Conservation (phyloP, 2,329 filamentous ascomycete species). For the Colletotrichum ledebouriae region DNA sequence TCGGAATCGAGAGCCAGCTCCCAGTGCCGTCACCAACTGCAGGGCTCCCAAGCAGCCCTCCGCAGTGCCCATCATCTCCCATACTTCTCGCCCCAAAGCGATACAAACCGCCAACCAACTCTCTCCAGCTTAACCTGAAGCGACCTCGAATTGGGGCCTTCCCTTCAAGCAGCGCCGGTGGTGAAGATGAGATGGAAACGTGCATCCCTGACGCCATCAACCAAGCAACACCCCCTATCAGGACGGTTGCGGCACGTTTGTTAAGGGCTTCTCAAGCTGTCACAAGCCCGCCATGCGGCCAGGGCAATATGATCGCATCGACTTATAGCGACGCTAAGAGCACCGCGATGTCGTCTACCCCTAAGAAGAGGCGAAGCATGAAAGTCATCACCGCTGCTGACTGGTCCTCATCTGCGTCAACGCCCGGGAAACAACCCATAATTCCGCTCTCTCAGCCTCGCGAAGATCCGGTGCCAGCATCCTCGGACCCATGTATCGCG, state of each 20-base stretch:
- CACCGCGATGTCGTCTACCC: slow-evolving; percentile 16
- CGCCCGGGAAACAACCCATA: neutral
- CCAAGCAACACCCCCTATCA: slow-evolving; percentile 38
- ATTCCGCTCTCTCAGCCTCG: slow-evolving; percentile 13
- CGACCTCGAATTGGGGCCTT: slow-evolving; percentile 26
- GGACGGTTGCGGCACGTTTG: slow-evolving; percentile 24
- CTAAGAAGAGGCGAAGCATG: slow-evolving; percentile 35
- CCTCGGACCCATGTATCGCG: neutral
- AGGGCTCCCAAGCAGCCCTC: slow-evolving; percentile 33
- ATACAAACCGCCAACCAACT: neutral
- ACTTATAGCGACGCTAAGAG: slow-evolving; percentile 35
- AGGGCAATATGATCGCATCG: slow-evolving; percentile 42
- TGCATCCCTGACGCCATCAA: slow-evolving; percentile 50
- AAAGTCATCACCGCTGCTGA: slow-evolving; percentile 45
- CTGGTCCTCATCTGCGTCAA: neutral
- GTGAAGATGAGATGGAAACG: slow-evolving; percentile 55
- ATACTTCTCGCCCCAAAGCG: slow-evolving; percentile 9
- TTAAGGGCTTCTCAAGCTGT: slow-evolving; percentile 18
- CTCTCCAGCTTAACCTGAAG: slow-evolving; percentile 15
- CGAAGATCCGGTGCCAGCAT: neutral
- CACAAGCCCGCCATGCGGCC: slow-evolving; percentile 46
- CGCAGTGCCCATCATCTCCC: slow-evolving; percentile 19
- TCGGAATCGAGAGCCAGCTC: slow-evolving; percentile 18
- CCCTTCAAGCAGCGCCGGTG: slow-evolving; percentile 43
- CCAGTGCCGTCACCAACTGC: slow-evolving; percentile 18